These are phyloP conservation scores for Neonectria punicea DNA, from an alignment of 2,329 filamentous ascomycete genomes.

Conservation along the genomic window DNA sequence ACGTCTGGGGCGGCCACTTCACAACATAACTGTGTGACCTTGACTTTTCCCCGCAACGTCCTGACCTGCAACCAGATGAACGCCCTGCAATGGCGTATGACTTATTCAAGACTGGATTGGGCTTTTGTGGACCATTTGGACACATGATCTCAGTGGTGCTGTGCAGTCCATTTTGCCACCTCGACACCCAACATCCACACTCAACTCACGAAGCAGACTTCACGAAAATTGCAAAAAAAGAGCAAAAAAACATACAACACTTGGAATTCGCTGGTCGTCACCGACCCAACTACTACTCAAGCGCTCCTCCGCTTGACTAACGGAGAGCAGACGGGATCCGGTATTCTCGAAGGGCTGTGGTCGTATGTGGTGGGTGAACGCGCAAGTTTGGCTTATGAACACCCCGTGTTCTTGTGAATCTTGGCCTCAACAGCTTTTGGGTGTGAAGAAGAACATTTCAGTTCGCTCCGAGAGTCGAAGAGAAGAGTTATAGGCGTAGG, in stretches of 20 bases:
- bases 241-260: conserved; percentile 9
- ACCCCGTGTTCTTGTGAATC: neutral
- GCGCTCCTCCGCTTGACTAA: conserved; percentile 1
- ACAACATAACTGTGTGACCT: neutral
- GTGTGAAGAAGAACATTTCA: too few relatives aligned
- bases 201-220: neutral
- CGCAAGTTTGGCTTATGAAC: neutral
- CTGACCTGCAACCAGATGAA: neutral
- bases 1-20: conserved; percentile 10
- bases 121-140: neutral
- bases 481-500: too few relatives aligned
- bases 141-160: neutral
- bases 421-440: too few relatives aligned
- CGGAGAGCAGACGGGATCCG: conserved; percentile 7
- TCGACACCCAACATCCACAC: neutral
- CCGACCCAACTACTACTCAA: conserved; percentile 13
- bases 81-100: neutral
- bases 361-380: neutral
- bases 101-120: neutral
- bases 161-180: neutral
- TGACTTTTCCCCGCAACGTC: conserved; percentile 4
- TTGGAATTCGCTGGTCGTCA: conserved; percentile 14
- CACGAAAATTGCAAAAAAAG: neutral
- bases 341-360: conserved; percentile 8
- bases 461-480: too few relatives aligned